These are phyloP conservation scores for Epichloe sp. DNA, from an alignment of 2,329 filamentous ascomycete species.

Conservation along the genomic window DNA sequence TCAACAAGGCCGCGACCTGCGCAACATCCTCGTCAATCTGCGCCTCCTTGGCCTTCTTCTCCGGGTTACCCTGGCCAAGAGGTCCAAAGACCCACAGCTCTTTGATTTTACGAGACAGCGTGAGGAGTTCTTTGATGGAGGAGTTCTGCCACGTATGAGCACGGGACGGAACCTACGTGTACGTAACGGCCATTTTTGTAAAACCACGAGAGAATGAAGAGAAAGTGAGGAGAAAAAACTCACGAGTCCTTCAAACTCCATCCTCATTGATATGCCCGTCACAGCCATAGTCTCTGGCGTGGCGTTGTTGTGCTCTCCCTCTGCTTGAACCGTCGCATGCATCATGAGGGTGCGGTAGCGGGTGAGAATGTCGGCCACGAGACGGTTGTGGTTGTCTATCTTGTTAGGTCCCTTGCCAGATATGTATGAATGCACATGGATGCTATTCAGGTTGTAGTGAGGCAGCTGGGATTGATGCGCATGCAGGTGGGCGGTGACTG, in stretches of 20 bases:
- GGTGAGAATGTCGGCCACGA: conserved; percentile 30
- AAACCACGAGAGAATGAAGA: neutral
- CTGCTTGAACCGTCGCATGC: conserved; percentile 29
- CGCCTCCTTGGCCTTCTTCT: conserved; percentile 22
- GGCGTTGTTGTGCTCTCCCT: conserved; percentile 24
- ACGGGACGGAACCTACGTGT: too few relatives aligned
- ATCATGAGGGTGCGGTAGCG: conserved; percentile 31
- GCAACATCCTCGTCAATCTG: conserved; percentile 23
- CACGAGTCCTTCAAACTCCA: conserved; percentile 31
- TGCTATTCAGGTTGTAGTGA: too few relatives aligned
- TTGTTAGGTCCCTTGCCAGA: too few relatives aligned
- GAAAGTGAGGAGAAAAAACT: neutral
- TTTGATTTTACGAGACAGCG: conserved; percentile 30
- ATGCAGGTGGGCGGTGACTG: too few relatives aligned
- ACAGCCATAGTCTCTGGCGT: conserved; percentile 30
- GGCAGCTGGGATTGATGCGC: too few relatives aligned
- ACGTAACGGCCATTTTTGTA: too few relatives aligned
- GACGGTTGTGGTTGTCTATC: conserved; percentile 29
- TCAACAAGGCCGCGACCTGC: conserved; percentile 21
- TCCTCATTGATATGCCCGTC: conserved; percentile 29
- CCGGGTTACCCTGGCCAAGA: conserved; percentile 24
- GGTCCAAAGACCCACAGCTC: conserved; percentile 32
- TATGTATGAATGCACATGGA: too few relatives aligned
- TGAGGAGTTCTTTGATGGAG: conserved; percentile 31
- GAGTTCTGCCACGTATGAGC: conserved; percentile 19